Conservation (phyloP, 2,329 filamentous ascomycete species). For the Venturia pyrina region DNA sequence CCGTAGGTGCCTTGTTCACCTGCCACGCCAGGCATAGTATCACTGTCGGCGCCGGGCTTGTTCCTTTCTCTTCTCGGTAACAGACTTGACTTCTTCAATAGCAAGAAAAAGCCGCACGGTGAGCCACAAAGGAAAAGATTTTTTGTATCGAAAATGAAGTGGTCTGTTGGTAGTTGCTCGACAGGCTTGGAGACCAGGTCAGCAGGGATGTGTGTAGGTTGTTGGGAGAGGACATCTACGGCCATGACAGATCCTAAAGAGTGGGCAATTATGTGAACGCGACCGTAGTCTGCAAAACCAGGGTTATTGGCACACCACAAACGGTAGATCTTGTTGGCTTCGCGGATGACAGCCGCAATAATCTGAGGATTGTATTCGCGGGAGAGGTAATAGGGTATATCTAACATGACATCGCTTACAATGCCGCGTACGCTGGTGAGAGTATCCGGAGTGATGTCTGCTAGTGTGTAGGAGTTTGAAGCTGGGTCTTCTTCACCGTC, state of each 20-base stretch:
- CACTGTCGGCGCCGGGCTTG: constrained; percentile 66
- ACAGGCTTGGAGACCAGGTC: constrained; percentile 26
- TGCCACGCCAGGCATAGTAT: constrained; percentile 50
- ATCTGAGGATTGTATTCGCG: constrained; percentile 85
- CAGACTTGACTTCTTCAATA: constrained; percentile 65
- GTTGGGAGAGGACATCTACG: constrained; percentile 78
- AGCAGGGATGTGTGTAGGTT: constrained; percentile 61
- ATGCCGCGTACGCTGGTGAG: constrained; percentile 85
- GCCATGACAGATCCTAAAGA: constrained; percentile 93
- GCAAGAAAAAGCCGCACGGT: constrained; percentile 82
- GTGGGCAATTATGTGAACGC: constrained; percentile 87
- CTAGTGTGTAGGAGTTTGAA: constrained; percentile 56
- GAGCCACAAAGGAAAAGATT: constrained; percentile 86
- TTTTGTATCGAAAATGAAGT: constrained; percentile 84
- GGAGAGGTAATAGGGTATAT: constrained; percentile 96
- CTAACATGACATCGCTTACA: constrained; percentile 96
- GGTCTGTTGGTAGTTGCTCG: constrained; percentile 37
- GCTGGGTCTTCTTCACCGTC: constrained; percentile 46
- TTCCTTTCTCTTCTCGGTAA: constrained; percentile 64
- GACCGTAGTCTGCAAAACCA: constrained; percentile 67
- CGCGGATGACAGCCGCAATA: constrained; percentile 76
- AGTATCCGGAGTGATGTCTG: constrained; percentile 84
- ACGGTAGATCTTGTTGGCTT: constrained; percentile 92
- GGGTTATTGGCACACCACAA: constrained; percentile 93
- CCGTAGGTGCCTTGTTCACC: constrained; percentile 74